Evolutionary conservation across 495 filamentous ascomycete genomes (phyloP), one percentile per base, ranked within the genome.

Genomic region (Daldinia grandis): DNA sequence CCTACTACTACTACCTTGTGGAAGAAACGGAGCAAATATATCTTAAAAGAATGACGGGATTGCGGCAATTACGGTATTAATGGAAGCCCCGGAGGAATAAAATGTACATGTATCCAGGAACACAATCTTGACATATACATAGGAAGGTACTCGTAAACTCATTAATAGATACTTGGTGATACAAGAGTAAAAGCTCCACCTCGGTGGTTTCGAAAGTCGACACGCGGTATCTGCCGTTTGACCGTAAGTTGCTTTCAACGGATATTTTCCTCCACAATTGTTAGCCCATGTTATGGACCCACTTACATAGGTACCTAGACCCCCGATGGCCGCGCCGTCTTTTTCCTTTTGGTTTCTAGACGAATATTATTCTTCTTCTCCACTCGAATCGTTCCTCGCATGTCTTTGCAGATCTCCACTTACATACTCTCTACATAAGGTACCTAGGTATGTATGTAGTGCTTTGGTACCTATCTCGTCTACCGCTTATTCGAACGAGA

Each of bases 241-340:
- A 73, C 66, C 71, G 65, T 66, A 73, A 69, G 71, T 73, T 66
- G 25, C 17, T 63, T 63, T 24, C 12, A 1, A 65, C 70, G 70
- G 70, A 73, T 66, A 57, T 42, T 73, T 66, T 69, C 40, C 66
- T 66, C 71, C 70, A 65, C 65, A 55, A 38, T 38, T 58, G 17
- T 54, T 62, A 50, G 51, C 28, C 12, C 30, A 24, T 14, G 27
- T 58, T 35, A 58, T 54, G 19, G 61, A 66, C 71, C 66, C 66
- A 74, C 71, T 64, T 71, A 10, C 53, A n/a, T n/a, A n/a, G n/a
- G n/a, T n/a, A n/a, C 33, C 62, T 70, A 51, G 62, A 62, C 66
- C 37, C 66, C 66, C 58, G 25, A 40, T 30, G 58, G 44, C 40
- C 53, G 40, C 64, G 37, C 61, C 64, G 55, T 58, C 56, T 58